phyloP scores from a whole-genome alignment of 2,329 filamentous ascomycete species.

The Proliferodiscus dingleyae region DNA sequence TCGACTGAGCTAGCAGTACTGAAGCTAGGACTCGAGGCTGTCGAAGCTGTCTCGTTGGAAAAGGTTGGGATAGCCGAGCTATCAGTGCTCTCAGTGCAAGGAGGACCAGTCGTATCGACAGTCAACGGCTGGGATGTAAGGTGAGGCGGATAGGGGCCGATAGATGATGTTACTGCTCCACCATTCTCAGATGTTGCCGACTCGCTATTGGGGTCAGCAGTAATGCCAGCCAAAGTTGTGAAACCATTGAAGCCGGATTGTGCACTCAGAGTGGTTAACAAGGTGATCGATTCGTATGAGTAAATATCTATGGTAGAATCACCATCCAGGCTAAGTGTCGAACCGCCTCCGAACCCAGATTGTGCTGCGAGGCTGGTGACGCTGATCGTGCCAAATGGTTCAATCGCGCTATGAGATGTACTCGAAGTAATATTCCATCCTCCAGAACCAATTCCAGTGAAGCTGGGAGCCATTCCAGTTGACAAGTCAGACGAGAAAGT shows the following conservation, averaged over 20 bases:
- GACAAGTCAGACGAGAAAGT: slow-evolving; percentile 4
- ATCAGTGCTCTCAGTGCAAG: background rate
- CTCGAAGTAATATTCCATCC: slow-evolving; percentile 23
- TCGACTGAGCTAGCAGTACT: background rate
- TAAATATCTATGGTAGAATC: slow-evolving; percentile 15
- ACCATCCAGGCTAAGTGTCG: background rate
- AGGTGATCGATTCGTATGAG: slow-evolving; percentile 1
- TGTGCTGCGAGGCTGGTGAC: background rate
- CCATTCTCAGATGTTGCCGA: too few species aligned
- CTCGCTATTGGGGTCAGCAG: too few species aligned
- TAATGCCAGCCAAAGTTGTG: background rate
- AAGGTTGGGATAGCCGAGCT: background rate
- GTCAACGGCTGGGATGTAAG: background rate
- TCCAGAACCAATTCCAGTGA: slow-evolving; percentile 9
- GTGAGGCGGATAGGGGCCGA: background rate
- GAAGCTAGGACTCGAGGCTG: background rate
- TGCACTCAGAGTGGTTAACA: slow-evolving; percentile 11
- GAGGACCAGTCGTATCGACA: background rate
- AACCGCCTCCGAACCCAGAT: slow-evolving; percentile 1
- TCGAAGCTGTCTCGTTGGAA: background rate
- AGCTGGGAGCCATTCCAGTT: slow-evolving; percentile 5
- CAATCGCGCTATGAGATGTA: background rate
- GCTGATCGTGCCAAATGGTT: background rate
- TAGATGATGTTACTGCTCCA: too few species aligned
- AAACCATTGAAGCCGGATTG: slow-evolving; percentile 13